Percentiles rank a stretch among this genome's conserved stretches.
Evolutionary conservation across 352 stramenopile genomes (phyloP).

Genomic region (Peronospora destructor): DNA sequence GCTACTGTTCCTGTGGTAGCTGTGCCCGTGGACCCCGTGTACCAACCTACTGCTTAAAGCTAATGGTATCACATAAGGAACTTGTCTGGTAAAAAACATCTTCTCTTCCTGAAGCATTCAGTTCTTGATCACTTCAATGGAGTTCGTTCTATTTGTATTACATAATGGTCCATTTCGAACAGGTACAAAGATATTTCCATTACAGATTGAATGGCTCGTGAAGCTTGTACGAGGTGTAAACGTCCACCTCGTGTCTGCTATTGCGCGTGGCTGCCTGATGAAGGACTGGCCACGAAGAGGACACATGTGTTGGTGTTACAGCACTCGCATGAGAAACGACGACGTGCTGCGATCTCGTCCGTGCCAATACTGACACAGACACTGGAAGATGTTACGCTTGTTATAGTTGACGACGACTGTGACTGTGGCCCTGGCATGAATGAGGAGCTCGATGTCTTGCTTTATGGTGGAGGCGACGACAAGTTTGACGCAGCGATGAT

Average conservation of each 20-base stretch:
- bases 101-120: conserved; percentile 33
- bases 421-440: conserved; percentile 19
- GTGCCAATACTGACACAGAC: conserved; percentile 56
- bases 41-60: conserved; percentile 50
- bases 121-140: not conserved
- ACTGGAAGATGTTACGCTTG: conserved; percentile 30
- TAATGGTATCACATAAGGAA: conserved; percentile 22
- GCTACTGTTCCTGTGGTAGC: conserved; percentile 23
- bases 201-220: conserved; percentile 22
- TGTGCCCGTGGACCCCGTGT: conserved; percentile 36
- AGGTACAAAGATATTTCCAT: too few species aligned
- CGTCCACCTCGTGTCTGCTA: conserved; percentile 53
- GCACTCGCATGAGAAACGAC: conserved; percentile 47
- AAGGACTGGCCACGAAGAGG: conserved; percentile 14
- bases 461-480: conserved; percentile 21
- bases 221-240: conserved; percentile 35
- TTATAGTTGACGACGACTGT: conserved; percentile 31
- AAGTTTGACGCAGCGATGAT: conserved; percentile 29
- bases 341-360: conserved; percentile 55
- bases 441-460: conserved; percentile 26
- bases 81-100: conserved; percentile 17
- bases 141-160: too few species aligned
- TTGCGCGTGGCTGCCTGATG: conserved; percentile 35
- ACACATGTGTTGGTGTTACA: conserved; percentile 61
- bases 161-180: too few species aligned